phyloP scores from a whole-genome alignment of 441 rosid genomes.

The Erysimum cheiri region DNA sequence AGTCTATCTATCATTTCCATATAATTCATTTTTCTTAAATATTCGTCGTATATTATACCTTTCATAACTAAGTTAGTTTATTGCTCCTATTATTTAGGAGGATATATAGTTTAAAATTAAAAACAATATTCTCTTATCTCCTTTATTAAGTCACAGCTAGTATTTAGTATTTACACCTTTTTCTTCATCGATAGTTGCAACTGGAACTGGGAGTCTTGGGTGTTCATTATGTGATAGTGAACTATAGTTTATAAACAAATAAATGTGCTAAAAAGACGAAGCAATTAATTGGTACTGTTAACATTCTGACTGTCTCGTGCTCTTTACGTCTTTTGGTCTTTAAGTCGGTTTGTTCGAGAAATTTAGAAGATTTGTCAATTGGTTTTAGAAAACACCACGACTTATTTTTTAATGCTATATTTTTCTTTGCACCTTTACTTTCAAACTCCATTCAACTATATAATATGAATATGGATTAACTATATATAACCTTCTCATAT shows the following conservation, averaged over 20 bases:
- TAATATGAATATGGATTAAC: not conserved
- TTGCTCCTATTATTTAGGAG: not conserved
- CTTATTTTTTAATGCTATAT: not conserved
- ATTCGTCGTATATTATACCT: not conserved
- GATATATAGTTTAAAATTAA: not conserved
- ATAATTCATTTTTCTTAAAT: not conserved
- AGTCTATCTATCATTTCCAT: constrained; percentile 26
- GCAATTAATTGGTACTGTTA: not conserved
- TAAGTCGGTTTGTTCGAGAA: constrained; percentile 3
- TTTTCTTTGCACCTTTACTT: not conserved
- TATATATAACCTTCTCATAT: not conserved
- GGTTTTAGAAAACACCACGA: not conserved
- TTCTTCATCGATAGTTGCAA: constrained; percentile 27
- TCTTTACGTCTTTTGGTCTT: not conserved
- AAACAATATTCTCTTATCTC: not conserved
- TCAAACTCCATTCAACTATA: not conserved
- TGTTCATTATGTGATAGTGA: constrained; percentile 13
- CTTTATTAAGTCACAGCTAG: not conserved
- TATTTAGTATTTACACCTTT: not conserved
- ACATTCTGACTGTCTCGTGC: not conserved
- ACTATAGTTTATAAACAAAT: not conserved
- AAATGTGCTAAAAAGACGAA: not conserved
- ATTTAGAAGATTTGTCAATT: constrained; percentile 13
- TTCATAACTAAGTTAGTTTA: not conserved
- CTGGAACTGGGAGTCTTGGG: constrained; percentile 1